Evolutionary conservation across 2,329 filamentous ascomycete genomes (phyloP).

Genomic region (Arthrobotrys iridis): DNA sequence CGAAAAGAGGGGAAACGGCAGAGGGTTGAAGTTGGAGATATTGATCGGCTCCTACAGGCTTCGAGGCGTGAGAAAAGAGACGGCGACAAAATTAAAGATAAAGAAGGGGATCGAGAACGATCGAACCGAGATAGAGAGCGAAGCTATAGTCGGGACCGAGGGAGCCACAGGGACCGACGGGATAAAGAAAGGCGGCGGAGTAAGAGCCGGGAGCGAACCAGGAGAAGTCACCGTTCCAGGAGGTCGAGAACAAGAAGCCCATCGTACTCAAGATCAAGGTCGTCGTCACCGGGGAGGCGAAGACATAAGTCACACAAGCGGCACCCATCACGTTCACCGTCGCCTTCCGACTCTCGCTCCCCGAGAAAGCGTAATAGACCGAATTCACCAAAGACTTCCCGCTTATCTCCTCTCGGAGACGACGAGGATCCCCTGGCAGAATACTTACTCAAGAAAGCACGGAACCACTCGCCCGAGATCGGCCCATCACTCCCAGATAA

Average conservation of each 20-base stretch:
- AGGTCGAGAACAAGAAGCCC: conserved; percentile 30
- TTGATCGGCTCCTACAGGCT: conserved; percentile 44
- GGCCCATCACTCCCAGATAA: conserved; percentile 72
- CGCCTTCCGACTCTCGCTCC: conserved; percentile 10
- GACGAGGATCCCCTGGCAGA: conserved; percentile 39
- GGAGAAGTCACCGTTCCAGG: conserved; percentile 45
- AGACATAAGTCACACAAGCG: conserved; percentile 25
- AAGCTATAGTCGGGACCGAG: conserved; percentile 13
- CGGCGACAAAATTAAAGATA: conserved; percentile 23
- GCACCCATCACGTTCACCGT: conserved; percentile 3
- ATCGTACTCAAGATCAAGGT: conserved; percentile 17
- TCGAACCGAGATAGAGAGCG: conserved; percentile 12
- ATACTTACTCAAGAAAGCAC: conserved; percentile 23
- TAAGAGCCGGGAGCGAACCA: conserved; percentile 32
- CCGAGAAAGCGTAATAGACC: conserved; percentile 24
- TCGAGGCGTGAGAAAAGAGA: conserved; percentile 39
- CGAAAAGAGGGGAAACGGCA: conserved; percentile 33
- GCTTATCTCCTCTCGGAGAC: background rate
- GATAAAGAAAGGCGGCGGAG: conserved; percentile 40
- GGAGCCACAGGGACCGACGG: conserved; percentile 15
- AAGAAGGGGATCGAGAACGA: conserved; percentile 2
- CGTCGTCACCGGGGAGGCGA: conserved; percentile 48
- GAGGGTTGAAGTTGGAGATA: conserved; percentile 43
- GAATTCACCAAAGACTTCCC: conserved; percentile 13
- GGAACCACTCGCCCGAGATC: conserved; percentile 71